Evolutionary conservation across 2,329 filamentous ascomycete genomes (phyloP).

Genomic region (Microsporum ferrugineum): DNA sequence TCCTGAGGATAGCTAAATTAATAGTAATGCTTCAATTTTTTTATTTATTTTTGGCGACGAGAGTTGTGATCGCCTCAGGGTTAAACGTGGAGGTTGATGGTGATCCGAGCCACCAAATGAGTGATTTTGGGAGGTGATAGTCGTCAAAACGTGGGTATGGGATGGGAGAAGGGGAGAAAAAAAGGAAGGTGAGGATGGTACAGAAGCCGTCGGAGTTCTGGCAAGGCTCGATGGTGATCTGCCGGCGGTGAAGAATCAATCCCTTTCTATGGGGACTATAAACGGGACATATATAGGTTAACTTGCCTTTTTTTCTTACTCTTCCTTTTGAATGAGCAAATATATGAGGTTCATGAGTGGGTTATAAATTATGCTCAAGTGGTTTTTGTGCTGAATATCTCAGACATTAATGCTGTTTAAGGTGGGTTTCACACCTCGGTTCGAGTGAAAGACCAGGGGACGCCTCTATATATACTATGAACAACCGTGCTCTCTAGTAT

Average conservation of each 20-base stretch:
- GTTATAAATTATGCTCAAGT: background rate
- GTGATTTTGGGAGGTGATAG: background rate
- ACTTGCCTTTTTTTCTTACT: background rate
- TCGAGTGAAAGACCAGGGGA: background rate
- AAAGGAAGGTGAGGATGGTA: background rate
- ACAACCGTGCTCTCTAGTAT: background rate
- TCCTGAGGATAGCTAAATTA: background rate
- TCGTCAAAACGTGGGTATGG: slow-evolving; percentile 1
- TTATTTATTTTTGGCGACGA: background rate
- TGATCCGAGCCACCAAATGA: background rate
- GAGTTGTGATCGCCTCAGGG: background rate
- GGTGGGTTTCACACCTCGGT: background rate
- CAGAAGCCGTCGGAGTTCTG: background rate
- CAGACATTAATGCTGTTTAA: background rate
- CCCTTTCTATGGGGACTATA: background rate
- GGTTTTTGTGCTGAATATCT: background rate
- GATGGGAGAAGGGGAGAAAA: background rate
- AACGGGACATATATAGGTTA: background rate
- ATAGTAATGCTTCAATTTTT: background rate
- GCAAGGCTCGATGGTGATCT: background rate
- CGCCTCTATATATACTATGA: background rate
- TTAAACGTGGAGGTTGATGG: background rate
- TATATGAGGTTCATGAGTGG: background rate
- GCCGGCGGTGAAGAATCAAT: background rate
- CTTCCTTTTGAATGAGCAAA: background rate